A percentile compares a stretch with the other conserved stretches of the same genome.
Conservation (phyloP, 2,329 filamentous ascomycete genomes). For the Alternaria ventricosa region DNA sequence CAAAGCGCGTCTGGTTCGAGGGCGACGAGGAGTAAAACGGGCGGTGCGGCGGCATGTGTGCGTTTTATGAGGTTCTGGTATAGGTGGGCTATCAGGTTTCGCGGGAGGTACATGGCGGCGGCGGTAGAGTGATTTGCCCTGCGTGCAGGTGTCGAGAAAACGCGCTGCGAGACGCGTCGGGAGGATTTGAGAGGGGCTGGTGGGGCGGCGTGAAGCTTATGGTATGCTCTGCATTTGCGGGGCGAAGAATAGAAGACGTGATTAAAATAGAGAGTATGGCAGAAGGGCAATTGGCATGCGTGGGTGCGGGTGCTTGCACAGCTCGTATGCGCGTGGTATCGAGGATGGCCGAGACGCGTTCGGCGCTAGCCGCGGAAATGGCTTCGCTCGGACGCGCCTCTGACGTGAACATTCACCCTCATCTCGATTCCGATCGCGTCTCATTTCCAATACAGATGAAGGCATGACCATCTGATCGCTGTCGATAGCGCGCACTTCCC, state of each 20-base stretch:
- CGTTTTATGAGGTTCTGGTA: slow-evolving; percentile 88
- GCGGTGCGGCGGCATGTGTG: slow-evolving; percentile 87
- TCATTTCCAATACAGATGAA: no score
- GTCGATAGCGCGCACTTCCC: no score
- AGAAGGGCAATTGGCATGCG: slow-evolving; percentile 30
- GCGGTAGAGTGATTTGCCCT: slow-evolving; percentile 19
- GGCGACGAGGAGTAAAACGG: slow-evolving; percentile 88
- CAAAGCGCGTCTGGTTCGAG: slow-evolving; percentile 96
- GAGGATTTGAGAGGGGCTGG: slow-evolving; percentile 21
- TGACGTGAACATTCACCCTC: slow-evolving; percentile 27
- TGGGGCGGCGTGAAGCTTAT: slow-evolving; percentile 23
- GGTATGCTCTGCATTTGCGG: slow-evolving; percentile 18
- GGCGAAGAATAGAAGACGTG: slow-evolving; percentile 24
- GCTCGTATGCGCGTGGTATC: slow-evolving; percentile 20
- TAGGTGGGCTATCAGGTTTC: slow-evolving; percentile 84
- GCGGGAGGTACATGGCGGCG: slow-evolving; percentile 85
- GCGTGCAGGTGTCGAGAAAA: slow-evolving; percentile 21
- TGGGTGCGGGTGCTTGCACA: slow-evolving; percentile 32
- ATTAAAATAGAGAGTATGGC: slow-evolving; percentile 17
- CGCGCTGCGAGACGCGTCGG: slow-evolving; percentile 36
- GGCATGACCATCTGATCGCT: no score
- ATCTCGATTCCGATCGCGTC: slow-evolving; percentile 17
- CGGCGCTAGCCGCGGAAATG: slow-evolving; percentile 22
- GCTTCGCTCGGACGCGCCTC: slow-evolving; percentile 22
- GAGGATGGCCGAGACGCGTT: slow-evolving; percentile 30